phyloP scores from a whole-genome alignment of 2,329 filamentous ascomycete genomes.

The Plectosphaerella cucumerina region DNA sequence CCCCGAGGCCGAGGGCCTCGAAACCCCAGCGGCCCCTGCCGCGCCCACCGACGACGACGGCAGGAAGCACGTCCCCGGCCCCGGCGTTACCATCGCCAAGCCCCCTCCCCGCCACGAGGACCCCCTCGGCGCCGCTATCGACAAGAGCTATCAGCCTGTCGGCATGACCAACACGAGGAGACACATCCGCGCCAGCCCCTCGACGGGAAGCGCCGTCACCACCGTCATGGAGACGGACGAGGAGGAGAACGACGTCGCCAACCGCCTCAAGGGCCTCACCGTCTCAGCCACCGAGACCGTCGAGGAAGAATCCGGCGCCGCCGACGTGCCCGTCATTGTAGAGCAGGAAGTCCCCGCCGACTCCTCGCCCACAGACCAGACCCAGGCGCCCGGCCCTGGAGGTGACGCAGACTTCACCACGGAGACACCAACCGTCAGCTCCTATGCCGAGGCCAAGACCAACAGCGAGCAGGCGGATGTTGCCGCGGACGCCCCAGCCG shows the following conservation, averaged over 20 bases:
- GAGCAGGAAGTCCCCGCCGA: slow-evolving; percentile 25
- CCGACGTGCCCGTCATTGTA: slow-evolving; percentile 37
- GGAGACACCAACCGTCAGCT: not conserved
- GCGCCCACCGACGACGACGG: slow-evolving; percentile 5
- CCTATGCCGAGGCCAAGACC: slow-evolving; percentile 4
- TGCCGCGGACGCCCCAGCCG: slow-evolving; percentile 13
- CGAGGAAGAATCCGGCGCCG: slow-evolving; percentile 43
- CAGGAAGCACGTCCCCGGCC: not conserved
- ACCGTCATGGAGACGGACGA: slow-evolving; percentile 82
- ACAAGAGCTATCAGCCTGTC: slow-evolving; percentile 49
- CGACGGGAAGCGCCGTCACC: slow-evolving; percentile 71
- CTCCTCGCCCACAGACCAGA: slow-evolving; percentile 11
- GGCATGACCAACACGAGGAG: slow-evolving; percentile 71
- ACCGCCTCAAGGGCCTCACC: slow-evolving; percentile 41
- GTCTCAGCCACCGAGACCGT: slow-evolving; percentile 53
- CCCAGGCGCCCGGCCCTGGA: slow-evolving; percentile 7
- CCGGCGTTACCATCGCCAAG: slow-evolving; percentile 14
- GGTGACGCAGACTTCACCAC: slow-evolving; percentile 1
- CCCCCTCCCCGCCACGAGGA: slow-evolving; percentile 4
- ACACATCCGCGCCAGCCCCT: slow-evolving; percentile 76
- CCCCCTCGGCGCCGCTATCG: slow-evolving; percentile 25
- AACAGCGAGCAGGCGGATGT: slow-evolving; percentile 15
- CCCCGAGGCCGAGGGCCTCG: slow-evolving; percentile 83
- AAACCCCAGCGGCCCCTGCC: slow-evolving; percentile 42
- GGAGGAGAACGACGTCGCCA: slow-evolving; percentile 53